These are phyloP conservation scores for Dipodascus geniculatus DNA, from an alignment of 805 yeast genomes.

Conservation along the genomic window DNA sequence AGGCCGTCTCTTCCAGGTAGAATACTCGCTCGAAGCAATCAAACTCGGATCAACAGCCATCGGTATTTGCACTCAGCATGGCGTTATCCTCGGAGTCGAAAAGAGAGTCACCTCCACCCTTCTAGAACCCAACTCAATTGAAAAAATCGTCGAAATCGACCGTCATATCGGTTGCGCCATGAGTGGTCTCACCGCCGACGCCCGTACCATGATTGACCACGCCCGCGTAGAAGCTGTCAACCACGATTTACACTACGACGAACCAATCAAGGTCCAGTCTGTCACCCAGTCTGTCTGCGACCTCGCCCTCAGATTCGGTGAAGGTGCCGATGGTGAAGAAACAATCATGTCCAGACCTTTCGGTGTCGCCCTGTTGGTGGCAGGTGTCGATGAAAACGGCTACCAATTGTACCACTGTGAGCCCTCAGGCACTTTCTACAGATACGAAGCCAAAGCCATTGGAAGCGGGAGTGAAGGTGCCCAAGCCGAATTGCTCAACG, in stretches of 20 bases:
- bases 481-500: conserved; percentile 92
- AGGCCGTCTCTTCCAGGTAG: conserved; percentile 96
- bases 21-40: conserved; percentile 94
- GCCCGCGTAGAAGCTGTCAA: conserved; percentile 79
- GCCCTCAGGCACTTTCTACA: conserved; percentile 95
- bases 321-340: conserved; percentile 93
- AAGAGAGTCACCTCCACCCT: conserved; percentile 90
- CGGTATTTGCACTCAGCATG: conserved; percentile 91
- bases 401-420: conserved; percentile 97
- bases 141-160: conserved; percentile 92
- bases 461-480: conserved; percentile 99
- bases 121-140: conserved; percentile 86
- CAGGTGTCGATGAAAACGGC: conserved; percentile 92
- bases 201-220: conserved; percentile 96
- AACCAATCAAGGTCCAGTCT: conserved; percentile 82
- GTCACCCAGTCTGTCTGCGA: conserved; percentile 96
- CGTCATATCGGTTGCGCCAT: conserved; percentile 94
- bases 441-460: conserved; percentile 97
- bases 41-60: conserved; percentile 62
- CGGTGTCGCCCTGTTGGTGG: conserved; percentile 93
- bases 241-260: conserved; percentile 84
- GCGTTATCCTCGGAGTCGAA: conserved; percentile 93
- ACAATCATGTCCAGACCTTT: conserved; percentile 95
- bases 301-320: conserved; percentile 91
- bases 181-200: conserved; percentile 98